Percentiles rank a stretch among this genome's conserved stretches.
Evolutionary conservation across 495 filamentous ascomycete species (phyloP).

Genomic region (Aspergillus panamensis): DNA sequence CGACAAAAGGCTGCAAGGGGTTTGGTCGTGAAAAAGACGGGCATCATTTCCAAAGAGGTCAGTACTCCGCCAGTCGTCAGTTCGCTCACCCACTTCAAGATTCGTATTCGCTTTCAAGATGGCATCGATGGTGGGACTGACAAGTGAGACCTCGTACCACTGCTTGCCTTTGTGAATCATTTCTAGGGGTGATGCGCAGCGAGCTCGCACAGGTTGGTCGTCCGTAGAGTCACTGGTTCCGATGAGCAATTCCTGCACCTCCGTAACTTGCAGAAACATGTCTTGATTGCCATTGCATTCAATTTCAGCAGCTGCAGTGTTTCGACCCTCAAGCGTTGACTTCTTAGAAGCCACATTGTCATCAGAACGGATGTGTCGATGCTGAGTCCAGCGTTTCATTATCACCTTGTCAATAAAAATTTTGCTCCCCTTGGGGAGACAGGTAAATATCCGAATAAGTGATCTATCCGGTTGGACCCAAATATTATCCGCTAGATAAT

Average conservation of each 20-base stretch:
- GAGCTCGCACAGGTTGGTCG: slow-evolving; percentile 22
- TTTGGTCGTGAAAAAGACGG: slow-evolving; percentile 4
- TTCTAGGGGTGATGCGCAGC: slow-evolving; percentile 17
- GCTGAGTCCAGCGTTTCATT: slow-evolving; percentile 34
- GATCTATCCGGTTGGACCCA: slow-evolving; percentile 28
- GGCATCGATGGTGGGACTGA: slow-evolving; percentile 28
- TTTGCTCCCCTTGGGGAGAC: slow-evolving; percentile 13
- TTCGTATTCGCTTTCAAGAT: slow-evolving; percentile 28
- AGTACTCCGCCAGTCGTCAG: slow-evolving; percentile 25
- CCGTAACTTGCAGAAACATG: slow-evolving; percentile 37
- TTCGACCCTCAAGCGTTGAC: neutral
- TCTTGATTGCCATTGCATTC: slow-evolving; percentile 10
- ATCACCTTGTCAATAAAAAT: slow-evolving; percentile 29
- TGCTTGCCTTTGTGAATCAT: slow-evolving; percentile 34
- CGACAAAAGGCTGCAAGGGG: neutral
- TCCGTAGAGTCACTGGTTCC: slow-evolving; percentile 12
- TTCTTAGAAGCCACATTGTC: neutral
- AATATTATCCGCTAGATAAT: slow-evolving; percentile 29
- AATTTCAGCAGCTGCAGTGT: neutral
- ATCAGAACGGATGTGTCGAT: slow-evolving; percentile 19
- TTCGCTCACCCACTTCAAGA: slow-evolving; percentile 34
- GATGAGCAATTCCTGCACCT: slow-evolving; percentile 39
- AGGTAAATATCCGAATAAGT: slow-evolving; percentile 23
- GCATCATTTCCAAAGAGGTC: slow-evolving; percentile 29
- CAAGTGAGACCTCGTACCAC: slow-evolving; percentile 46